phyloP scores from a whole-genome alignment of 257 asterid genomes.

The Solanum phureja region DNA sequence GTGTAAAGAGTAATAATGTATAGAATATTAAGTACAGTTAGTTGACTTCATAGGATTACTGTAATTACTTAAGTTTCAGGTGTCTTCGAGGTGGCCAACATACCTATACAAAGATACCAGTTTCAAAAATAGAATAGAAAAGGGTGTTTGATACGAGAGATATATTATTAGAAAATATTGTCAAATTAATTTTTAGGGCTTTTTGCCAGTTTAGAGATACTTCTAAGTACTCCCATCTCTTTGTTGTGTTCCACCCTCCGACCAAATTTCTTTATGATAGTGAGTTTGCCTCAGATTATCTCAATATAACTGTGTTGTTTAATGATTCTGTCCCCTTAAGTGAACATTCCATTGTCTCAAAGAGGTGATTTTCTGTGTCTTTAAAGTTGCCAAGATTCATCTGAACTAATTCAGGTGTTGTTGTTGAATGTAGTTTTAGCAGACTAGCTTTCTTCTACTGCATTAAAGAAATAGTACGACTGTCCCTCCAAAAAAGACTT shows the following conservation, averaged over 20 bases:
- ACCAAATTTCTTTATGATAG: not conserved
- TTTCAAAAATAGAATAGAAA: not conserved
- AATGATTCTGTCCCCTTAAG: not conserved
- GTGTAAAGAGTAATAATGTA: not conserved
- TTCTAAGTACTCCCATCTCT: not conserved
- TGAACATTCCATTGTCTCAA: not conserved
- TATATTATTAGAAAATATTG: not conserved
- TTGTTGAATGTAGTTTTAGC: not conserved
- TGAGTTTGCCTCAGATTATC: not conserved
- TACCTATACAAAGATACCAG: not conserved
- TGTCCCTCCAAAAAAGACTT: not conserved
- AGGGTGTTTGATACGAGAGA: not conserved
- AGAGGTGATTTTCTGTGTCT: not conserved
- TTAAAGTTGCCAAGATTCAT: not conserved
- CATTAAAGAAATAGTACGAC: not conserved
- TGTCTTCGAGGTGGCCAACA: not conserved
- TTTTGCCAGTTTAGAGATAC: not conserved
- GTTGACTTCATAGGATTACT: not conserved
- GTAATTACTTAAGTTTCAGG: not conserved
- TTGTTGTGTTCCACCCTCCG: not conserved
- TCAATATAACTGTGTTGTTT: not conserved
- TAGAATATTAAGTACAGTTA: not conserved
- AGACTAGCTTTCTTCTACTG: not conserved
- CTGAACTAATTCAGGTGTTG: not conserved
- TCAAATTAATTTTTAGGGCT: not conserved